Conservation (phyloP, 2,329 filamentous ascomycete species). For the Beauveria scarabaeidicola region DNA sequence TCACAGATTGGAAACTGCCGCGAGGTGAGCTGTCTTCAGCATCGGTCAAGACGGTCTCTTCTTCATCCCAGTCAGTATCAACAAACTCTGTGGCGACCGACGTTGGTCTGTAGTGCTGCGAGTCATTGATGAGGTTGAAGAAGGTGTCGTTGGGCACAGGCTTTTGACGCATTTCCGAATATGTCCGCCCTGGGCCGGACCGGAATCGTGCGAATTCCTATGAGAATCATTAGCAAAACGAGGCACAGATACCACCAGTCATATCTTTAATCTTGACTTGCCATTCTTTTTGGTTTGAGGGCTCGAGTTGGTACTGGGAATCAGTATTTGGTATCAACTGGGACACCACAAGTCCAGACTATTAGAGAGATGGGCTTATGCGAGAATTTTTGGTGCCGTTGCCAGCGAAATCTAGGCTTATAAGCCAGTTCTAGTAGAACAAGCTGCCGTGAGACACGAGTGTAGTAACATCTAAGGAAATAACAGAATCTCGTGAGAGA, state of each 20-base stretch:
- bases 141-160: conserved; percentile 46
- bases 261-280: conserved; percentile 16
- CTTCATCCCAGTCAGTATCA: conserved; percentile 66
- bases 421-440: conserved; percentile 9
- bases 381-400: conserved; percentile 23
- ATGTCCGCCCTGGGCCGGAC: conserved; percentile 30
- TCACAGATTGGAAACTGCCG: conserved; percentile 62
- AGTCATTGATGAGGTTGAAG: conserved; percentile 48
- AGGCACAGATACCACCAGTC: not conserved
- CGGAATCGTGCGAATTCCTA: conserved; percentile 30
- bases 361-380: conserved; percentile 1
- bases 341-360: not conserved
- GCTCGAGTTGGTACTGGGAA: conserved; percentile 5
- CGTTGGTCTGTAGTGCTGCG: conserved; percentile 44
- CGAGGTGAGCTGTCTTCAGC: conserved; percentile 59
- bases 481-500: conserved; percentile 13
- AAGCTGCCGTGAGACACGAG: conserved; percentile 16
- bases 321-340: not conserved
- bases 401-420: conserved; percentile 26
- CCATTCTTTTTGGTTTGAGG: conserved; percentile 22
- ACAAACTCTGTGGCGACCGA: conserved; percentile 71
- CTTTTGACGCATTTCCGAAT: conserved; percentile 46
- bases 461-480: conserved; percentile 11
- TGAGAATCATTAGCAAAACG: not conserved
- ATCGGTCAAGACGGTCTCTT: conserved; percentile 48